Base-by-base conservation (phyloP, 495 filamentous ascomycete genomes). In the Lophiostoma macrostomum region DNA sequence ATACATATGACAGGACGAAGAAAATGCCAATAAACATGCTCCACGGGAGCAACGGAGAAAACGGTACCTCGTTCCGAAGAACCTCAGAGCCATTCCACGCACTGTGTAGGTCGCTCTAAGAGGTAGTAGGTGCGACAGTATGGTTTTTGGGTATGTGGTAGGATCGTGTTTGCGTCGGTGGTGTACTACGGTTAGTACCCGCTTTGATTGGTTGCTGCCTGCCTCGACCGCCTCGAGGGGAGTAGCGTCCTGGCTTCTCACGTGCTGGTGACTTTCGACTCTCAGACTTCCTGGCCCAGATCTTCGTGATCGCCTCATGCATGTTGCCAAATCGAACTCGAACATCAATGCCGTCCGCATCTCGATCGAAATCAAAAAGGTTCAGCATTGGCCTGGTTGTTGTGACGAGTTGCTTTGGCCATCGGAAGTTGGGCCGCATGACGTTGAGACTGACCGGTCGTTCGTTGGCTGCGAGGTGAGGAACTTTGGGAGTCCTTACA, bases 401-500 rank as follows among this genome's bases (percentile, higher is more conserved):
- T 13, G 36, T 30, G 1, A 52, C 56, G 20, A 64, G 7, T 23
- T 11, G 42, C 22, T 28, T 43, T 5, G 19, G 50, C 19, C 37
- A 51, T 22, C 40, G 50, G 4, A 38, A 53, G 22, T 56, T 45
- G n/a, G 38, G 32, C 16, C 56, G 55, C 20, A 16, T 42, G 13
- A 13, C 27, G 2, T 54, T 43, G 39, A 47, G 43, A 12, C 23
- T 40, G 29, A 42, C 47, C 1, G 51, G 24, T 4, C 46, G 46
- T 28, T 53, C 49, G 22, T 53, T 53, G 7, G 56, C 52, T 7
- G 61, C 48, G 30, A 61, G 51, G 37, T 64, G 61, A 10, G 56
- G 59, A 16, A 50, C 55, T 23, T 50, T 55, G 25, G 70, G 62
- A 0, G 69, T 10, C 14, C 34, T 48, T 8, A 73, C 58, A 12